A percentile compares a stretch with the other conserved stretches of the same genome.
These are phyloP conservation scores for Moringa oleifera DNA, from an alignment of 345 rosid genomes.

Conservation along the genomic window DNA sequence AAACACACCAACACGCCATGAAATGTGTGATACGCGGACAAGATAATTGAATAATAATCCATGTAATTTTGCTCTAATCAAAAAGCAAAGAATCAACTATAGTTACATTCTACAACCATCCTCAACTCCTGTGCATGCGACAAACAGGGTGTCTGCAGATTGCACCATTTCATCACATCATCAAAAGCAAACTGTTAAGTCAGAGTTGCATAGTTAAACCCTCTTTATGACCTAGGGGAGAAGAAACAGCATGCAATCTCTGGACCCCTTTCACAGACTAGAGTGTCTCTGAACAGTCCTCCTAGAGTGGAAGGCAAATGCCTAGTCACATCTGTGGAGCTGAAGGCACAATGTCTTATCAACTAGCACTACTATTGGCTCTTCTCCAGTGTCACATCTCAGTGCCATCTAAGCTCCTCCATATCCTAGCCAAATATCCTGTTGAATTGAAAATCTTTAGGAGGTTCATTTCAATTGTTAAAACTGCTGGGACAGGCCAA, in stretches of 20 bases:
- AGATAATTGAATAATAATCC: too few relatives aligned
- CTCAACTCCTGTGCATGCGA: neutral
- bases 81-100: too few relatives aligned
- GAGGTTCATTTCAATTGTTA: neutral
- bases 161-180: neutral
- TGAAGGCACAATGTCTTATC: neutral
- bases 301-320: neutral
- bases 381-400: neutral
- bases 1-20: too few relatives aligned
- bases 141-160: neutral
- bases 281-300: neutral
- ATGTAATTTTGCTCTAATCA: too few relatives aligned
- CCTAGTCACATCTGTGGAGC: neutral
- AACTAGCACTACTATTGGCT: neutral
- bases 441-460: neutral
- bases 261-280: neutral
- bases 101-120: neutral
- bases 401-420: neutral
- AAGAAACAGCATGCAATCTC: neutral
- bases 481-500: neutral
- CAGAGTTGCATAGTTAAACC: neutral
- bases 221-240: neutral
- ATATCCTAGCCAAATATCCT: neutral
- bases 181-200: too few relatives aligned
- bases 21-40: too few relatives aligned